These are phyloP conservation scores for Panellus pusillus DNA, from an alignment of 768 basidiomycete species.

Conservation along the genomic window DNA sequence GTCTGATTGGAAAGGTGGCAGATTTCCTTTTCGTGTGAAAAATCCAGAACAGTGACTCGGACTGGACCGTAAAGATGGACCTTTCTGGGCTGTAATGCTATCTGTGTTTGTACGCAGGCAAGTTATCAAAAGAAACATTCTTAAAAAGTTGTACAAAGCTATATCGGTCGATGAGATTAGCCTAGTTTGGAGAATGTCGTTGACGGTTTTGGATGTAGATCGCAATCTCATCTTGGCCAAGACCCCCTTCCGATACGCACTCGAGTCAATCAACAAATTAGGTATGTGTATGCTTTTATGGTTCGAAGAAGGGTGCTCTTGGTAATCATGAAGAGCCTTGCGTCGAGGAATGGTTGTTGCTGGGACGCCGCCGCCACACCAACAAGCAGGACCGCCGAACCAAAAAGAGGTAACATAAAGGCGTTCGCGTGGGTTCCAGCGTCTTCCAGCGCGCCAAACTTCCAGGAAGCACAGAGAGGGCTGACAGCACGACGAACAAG, in stretches of 20 bases:
- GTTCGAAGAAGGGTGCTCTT: too few relatives aligned
- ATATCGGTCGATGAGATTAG: slow-evolving; percentile 17
- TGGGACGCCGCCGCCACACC: background rate
- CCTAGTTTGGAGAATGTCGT: slow-evolving; percentile 1
- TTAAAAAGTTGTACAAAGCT: background rate
- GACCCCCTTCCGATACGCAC: slow-evolving; percentile 15
- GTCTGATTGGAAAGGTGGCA: background rate
- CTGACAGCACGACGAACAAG: too few relatives aligned
- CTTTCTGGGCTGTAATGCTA: too few relatives aligned
- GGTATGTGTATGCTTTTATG: too few relatives aligned
- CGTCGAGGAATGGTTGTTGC: slow-evolving; percentile 18
- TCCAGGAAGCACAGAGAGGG: too few relatives aligned
- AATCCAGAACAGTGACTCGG: background rate
- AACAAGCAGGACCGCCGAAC: background rate
- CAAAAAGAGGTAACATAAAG: slow-evolving; percentile 8
- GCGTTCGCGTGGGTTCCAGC: background rate
- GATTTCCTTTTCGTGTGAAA: slow-evolving; percentile 7
- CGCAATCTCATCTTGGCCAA: slow-evolving; percentile 6
- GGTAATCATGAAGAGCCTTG: slow-evolving; percentile 9
- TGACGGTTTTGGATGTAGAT: background rate
- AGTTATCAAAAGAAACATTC: too few relatives aligned
- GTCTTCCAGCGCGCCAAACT: background rate
- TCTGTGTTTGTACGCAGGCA: too few relatives aligned
- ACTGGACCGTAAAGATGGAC: too few relatives aligned
- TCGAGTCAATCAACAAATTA: too few relatives aligned